A percentile compares a stretch with the other conserved stretches of the same genome.
phyloP scores from a whole-genome alignment of 495 filamentous ascomycete genomes.

The Penicillium odoratum region DNA sequence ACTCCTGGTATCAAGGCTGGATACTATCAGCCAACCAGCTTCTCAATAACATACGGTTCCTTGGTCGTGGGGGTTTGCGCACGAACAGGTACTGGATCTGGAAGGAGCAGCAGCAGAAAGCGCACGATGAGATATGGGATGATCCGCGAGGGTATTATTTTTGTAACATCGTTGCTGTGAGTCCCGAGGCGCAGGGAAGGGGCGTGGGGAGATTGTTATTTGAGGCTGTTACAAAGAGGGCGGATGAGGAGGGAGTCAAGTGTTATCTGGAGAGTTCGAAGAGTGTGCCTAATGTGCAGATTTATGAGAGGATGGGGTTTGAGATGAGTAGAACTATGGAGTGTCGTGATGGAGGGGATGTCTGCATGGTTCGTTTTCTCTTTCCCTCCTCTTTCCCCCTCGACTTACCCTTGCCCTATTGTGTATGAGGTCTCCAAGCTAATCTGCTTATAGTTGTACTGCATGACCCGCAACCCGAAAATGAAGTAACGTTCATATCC shows the following conservation, averaged over 20 bases:
- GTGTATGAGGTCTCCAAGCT: not conserved
- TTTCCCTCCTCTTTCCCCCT: slow-evolving; percentile 4
- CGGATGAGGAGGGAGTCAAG: slow-evolving; percentile 56
- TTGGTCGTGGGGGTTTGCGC: slow-evolving; percentile 59
- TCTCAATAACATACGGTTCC: slow-evolving; percentile 55
- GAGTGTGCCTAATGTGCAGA: slow-evolving; percentile 60
- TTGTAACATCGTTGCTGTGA: slow-evolving; percentile 67
- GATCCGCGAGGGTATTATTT: slow-evolving; percentile 65
- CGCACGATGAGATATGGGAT: slow-evolving; percentile 58
- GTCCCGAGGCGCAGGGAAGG: slow-evolving; percentile 56
- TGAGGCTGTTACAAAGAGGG: slow-evolving; percentile 53
- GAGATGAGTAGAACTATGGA: slow-evolving; percentile 58
- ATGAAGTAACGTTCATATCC: slow-evolving; percentile 8
- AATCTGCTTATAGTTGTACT: slow-evolving; percentile 28
- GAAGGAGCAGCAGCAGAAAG: slow-evolving; percentile 59
- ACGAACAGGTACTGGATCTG: slow-evolving; percentile 64
- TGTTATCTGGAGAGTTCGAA: slow-evolving; percentile 66
- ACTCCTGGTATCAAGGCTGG: slow-evolving; percentile 54
- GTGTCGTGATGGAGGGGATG: slow-evolving; percentile 56
- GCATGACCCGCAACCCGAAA: slow-evolving; percentile 34
- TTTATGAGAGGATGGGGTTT: slow-evolving; percentile 66
- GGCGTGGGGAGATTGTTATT: slow-evolving; percentile 59
- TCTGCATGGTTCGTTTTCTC: slow-evolving; percentile 30
- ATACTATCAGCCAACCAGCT: slow-evolving; percentile 56
- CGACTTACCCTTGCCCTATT: not conserved